These are phyloP conservation scores for Aspergillus carlsbadensis DNA, from an alignment of 495 filamentous ascomycete genomes.

Conservation along the genomic window DNA sequence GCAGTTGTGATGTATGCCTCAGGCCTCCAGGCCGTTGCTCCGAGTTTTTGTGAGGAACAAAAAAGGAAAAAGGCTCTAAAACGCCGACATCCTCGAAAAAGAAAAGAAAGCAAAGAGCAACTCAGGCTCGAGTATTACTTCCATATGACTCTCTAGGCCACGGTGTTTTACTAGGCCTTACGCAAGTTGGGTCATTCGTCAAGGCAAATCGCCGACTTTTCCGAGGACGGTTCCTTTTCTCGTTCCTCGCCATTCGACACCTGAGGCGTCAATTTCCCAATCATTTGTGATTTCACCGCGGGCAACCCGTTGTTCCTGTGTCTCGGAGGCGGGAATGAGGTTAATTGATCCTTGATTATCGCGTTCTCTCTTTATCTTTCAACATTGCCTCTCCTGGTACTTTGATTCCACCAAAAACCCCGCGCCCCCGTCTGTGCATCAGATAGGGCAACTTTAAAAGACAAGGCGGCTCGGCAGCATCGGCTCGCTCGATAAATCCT, in stretches of 20 bases:
- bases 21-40: conserved; percentile 22
- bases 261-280: conserved; percentile 5
- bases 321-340: conserved; percentile 11
- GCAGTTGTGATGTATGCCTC: conserved; percentile 19
- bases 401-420: conserved; percentile 23
- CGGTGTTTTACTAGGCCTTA: background rate
- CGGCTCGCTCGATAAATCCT: conserved; percentile 24
- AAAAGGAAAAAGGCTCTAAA: background rate
- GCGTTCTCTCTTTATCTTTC: background rate
- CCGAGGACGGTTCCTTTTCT: background rate
- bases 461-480: conserved; percentile 33
- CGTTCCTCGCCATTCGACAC: conserved; percentile 1
- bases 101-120: background rate
- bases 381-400: conserved; percentile 12
- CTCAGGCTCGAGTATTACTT: background rate
- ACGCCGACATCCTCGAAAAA: background rate
- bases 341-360: conserved; percentile 13
- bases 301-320: background rate
- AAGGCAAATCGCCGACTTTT: background rate
- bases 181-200: background rate
- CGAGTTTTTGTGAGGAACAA: conserved; percentile 8
- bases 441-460: conserved; percentile 33
- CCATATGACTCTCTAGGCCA: background rate
- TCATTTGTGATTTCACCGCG: background rate
- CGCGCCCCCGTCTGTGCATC: conserved; percentile 36